These are phyloP conservation scores for Sphagnum magellanicum DNA, from an alignment of 228 moss, liverwort and hornwort genomes.

Conservation along the genomic window DNA sequence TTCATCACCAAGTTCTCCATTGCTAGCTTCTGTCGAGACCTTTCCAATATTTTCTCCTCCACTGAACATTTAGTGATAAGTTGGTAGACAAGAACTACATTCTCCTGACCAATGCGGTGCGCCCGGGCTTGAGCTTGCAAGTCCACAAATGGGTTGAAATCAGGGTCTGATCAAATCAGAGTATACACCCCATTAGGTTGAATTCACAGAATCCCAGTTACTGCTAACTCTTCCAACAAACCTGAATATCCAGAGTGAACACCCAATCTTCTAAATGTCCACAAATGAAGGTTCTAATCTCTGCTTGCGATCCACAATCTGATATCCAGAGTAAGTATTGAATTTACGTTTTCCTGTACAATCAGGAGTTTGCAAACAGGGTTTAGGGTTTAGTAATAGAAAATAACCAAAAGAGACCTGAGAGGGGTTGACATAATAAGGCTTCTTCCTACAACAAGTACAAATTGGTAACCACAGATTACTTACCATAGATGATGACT, in stretches of 20 bases:
- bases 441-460: too few species aligned
- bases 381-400: too few species aligned
- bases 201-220: neutral
- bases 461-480: neutral
- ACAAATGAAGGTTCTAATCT: too few species aligned
- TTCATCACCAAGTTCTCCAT: constrained; percentile 80
- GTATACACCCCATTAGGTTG: neutral
- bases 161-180: constrained; percentile 56
- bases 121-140: constrained; percentile 85
- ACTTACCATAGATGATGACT: constrained; percentile 84
- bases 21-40: constrained; percentile 70
- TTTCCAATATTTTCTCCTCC: constrained; percentile 76
- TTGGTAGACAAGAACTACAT: constrained; percentile 79
- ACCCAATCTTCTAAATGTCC: too few species aligned
- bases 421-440: too few species aligned
- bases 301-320: too few species aligned
- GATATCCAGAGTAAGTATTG: too few species aligned
- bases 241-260: neutral
- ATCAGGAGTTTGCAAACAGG: too few species aligned
- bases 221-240: neutral
- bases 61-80: constrained; percentile 77
- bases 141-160: constrained; percentile 86
- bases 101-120: constrained; percentile 86
- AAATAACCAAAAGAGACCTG: too few species aligned
- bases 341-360: too few species aligned